Percentiles rank a stretch among this genome's conserved stretches.
Evolutionary conservation across 140 eudicot species (phyloP).

Genomic region (Bidens hawaiensis): DNA sequence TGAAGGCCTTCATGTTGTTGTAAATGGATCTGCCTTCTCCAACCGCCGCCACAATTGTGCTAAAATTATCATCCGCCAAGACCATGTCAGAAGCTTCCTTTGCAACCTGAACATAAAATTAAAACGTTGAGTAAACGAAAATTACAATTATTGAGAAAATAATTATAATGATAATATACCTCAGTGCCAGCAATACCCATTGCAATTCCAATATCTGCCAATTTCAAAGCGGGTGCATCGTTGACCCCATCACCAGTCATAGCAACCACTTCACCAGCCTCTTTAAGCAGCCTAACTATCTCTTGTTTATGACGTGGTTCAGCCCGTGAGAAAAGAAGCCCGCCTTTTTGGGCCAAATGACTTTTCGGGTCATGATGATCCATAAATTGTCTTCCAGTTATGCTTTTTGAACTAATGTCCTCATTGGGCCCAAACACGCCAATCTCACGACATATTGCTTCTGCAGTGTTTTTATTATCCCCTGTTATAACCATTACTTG

Average conservation of each 20-base stretch:
- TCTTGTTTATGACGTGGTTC: slow-evolving; percentile 97
- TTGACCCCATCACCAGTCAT: slow-evolving; percentile 95
- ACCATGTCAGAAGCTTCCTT: slow-evolving; percentile 97
- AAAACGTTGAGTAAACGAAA: not conserved
- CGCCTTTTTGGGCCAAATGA: slow-evolving; percentile 64
- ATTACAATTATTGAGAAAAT: not conserved
- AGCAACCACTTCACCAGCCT: slow-evolving; percentile 84
- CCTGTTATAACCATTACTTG: slow-evolving; percentile 88
- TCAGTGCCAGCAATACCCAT: slow-evolving; percentile 93
- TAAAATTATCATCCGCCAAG: slow-evolving; percentile 82
- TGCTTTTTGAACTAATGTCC: slow-evolving; percentile 57
- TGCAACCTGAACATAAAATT: slow-evolving; percentile 63
- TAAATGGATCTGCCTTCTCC: slow-evolving; percentile 90
- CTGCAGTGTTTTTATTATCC: slow-evolving; percentile 84
- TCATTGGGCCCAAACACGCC: slow-evolving; percentile 71
- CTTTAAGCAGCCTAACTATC: slow-evolving; percentile 78
- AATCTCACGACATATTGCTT: slow-evolving; percentile 83
- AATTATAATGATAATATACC: slow-evolving; percentile 52
- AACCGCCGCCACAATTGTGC: slow-evolving; percentile 84
- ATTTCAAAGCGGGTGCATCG: slow-evolving; percentile 84
- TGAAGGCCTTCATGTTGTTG: slow-evolving; percentile 88
- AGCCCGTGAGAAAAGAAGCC: slow-evolving; percentile 84
- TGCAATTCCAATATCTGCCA: slow-evolving; percentile 97
- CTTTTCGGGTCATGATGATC: slow-evolving; percentile 44
- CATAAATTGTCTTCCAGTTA: slow-evolving; percentile 78